Base-by-base conservation (phyloP, 805 yeast species). In the Saturnispora kantuleensis region DNA sequence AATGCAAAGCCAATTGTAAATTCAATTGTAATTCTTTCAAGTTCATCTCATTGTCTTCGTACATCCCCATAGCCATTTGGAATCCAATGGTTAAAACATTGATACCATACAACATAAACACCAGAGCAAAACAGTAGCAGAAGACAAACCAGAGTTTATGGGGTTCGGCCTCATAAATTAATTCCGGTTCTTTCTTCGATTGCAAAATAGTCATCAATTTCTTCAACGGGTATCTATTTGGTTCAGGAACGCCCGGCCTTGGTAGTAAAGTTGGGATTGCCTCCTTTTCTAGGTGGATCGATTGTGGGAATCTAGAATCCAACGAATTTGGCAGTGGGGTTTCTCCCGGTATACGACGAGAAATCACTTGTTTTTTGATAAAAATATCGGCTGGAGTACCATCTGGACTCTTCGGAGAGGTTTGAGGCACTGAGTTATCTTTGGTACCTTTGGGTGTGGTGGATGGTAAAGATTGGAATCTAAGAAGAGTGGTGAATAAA, bases 161-260 rank as follows among this genome's bases (percentile, higher is more conserved):
- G 0, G 93, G 84, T 62, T 86, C 95, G 21, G 88, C 77, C 66
- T 84, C 90, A 62, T 85, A 86, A 37, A 85, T 70, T 44, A 85
- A 66, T 55, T 84, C 94, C 1, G 90, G 90, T 39, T 73, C 70
- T 10, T 62, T 64, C 52, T 79, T 76, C 34, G 66, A 64, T 5
- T 53, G 39, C 48, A 85, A 64, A 10, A 74, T 70, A 46, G 72
- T 71, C 53, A 81, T 66, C 64, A 86, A 78, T 57, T 81, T 81
- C 6, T 76, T 64, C 51, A 86, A 73, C 4, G 77, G 68, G 56
- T 74, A 62, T 32, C 72, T 70, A 1, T 82, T 76, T 2, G 84
- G 84, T 31, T 78, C 73, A 9, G 95, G 95, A 10, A 83, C 85
- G 11, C 83, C 84, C 0, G 88, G 84, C 45, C 81, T 70, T 10